Percentiles rank a stretch among this genome's conserved stretches.
Evolutionary conservation across 768 basidiomycete species (phyloP).

Genomic region (Lentinus brumalis): DNA sequence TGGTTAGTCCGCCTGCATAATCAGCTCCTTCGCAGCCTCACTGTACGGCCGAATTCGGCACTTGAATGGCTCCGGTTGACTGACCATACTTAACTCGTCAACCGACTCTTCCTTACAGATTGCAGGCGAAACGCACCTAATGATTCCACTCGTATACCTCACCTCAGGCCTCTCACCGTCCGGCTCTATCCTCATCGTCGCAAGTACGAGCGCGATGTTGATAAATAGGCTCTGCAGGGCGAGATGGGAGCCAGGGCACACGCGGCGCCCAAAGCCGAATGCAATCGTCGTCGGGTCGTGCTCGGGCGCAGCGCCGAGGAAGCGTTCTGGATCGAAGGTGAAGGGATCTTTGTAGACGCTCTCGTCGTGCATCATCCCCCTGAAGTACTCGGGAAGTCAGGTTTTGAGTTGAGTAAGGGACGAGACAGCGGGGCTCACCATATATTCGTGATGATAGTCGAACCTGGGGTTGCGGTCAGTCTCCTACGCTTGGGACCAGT

Average conservation of each 20-base stretch:
- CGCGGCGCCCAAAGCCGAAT: constrained; percentile 41
- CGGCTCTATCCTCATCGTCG: too few relatives aligned
- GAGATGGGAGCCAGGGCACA: constrained; percentile 26
- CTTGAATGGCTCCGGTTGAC: too few relatives aligned
- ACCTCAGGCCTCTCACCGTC: too few relatives aligned
- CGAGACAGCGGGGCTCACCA: background rate
- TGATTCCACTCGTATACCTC: too few relatives aligned
- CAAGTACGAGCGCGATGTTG: constrained; percentile 25
- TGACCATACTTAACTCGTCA: too few relatives aligned
- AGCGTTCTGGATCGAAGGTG: constrained; percentile 42
- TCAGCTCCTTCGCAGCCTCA: too few relatives aligned
- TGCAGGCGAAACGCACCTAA: too few relatives aligned
- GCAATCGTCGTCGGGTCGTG: constrained; percentile 33
- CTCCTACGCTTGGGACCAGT: too few relatives aligned
- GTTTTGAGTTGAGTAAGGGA: background rate
- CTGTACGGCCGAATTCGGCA: too few relatives aligned
- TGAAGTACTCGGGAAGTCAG: constrained; percentile 7
- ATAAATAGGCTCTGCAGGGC: constrained; percentile 27
- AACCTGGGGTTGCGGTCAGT: too few relatives aligned
- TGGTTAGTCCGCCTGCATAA: too few relatives aligned
- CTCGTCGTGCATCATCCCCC: constrained; percentile 43
- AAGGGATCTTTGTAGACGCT: constrained; percentile 36
- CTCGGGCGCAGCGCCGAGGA: constrained; percentile 32
- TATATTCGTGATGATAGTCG: background rate
- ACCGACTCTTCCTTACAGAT: too few relatives aligned